Percentiles rank a stretch among this genome's conserved stretches.
These are phyloP conservation scores for Brassica balearica DNA, from an alignment of 441 rosid genomes.

Conservation along the genomic window DNA sequence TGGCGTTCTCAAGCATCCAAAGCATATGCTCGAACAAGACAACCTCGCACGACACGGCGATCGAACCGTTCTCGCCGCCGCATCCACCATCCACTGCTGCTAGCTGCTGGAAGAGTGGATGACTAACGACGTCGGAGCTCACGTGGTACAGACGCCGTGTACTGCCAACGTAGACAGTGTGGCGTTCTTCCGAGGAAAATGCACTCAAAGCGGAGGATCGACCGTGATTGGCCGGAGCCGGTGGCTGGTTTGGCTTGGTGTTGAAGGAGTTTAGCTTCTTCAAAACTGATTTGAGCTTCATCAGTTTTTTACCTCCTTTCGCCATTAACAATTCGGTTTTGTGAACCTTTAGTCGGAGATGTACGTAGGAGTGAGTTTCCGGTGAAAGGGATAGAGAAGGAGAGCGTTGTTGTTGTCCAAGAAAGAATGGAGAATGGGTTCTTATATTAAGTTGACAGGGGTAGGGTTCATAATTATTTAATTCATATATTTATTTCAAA, in stretches of 20 bases:
- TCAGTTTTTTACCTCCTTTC: slow-evolving; percentile 71
- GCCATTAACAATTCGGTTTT: slow-evolving; percentile 51
- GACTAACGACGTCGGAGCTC: slow-evolving; percentile 51
- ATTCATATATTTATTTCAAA: not conserved
- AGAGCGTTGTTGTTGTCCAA: slow-evolving; percentile 29
- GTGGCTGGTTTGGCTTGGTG: slow-evolving; percentile 49
- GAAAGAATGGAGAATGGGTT: not conserved
- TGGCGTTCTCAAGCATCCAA: slow-evolving; percentile 88
- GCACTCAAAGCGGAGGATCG: slow-evolving; percentile 47
- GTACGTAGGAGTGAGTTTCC: slow-evolving; percentile 23
- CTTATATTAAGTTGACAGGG: slow-evolving; percentile 28
- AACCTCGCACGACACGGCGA: slow-evolving; percentile 76
- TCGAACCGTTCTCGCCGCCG: slow-evolving; percentile 51
- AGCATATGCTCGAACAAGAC: slow-evolving; percentile 92
- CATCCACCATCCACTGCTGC: slow-evolving; percentile 49
- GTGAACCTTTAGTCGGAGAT: slow-evolving; percentile 6
- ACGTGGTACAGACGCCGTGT: slow-evolving; percentile 57
- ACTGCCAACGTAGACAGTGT: slow-evolving; percentile 62
- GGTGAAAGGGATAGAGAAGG: slow-evolving; percentile 17
- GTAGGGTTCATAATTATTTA: slow-evolving; percentile 7
- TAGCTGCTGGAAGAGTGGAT: slow-evolving; percentile 57
- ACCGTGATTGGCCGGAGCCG: slow-evolving; percentile 32
- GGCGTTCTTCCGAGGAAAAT: slow-evolving; percentile 50
- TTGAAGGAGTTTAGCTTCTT: slow-evolving; percentile 84
- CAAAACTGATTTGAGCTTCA: slow-evolving; percentile 76